Evolutionary conservation across 768 basidiomycete genomes (phyloP), one percentile per base, ranked within the genome.

Genomic region (Tulasnella sp.): DNA sequence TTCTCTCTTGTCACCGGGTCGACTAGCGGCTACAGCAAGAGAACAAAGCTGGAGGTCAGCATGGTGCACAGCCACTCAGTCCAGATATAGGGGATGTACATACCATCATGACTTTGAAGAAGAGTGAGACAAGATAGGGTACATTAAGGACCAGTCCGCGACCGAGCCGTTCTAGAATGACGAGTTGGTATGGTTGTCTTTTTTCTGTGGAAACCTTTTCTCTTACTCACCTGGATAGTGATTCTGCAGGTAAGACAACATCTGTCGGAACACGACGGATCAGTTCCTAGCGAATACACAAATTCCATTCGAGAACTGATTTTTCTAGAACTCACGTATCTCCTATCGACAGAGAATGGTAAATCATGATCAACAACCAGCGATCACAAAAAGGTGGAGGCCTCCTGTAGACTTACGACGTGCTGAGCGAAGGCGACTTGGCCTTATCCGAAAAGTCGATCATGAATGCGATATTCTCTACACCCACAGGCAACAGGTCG

Each of bases 1-100:
- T 89, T 88, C 34, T 76, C 69, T 29, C 82, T 80, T 0, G 89
- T 91, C 60, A 89, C 69, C 2, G 91, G 87, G 70, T 93, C 91
- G 53, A 92, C 79, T 67, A 92, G 84, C 21, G 59, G 42, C 58
- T 61, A 27, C 17, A 56, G 9, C 48, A 21, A 41, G 25, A 27
- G 45, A 22, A 46, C 25, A 22, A 17, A 25, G 10, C 49, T 38
- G 22, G n/a, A n/a, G 7, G 34, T 38, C 34, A 38, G 34, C 15
- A 46, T n/a, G 44, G 4, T 19, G 29, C 17, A 34, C 42, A 19
- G 22, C 12, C 17, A 2, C n/a, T 8, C 2, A 89, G 87, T 70
- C 92, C 91, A 53, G 92, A 79, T 67, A 92, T 84, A 1, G 89
- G 86, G 25, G 27, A 27, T n/a, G 29, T 15, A 56, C 54, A 29